phyloP scores from a whole-genome alignment of 139 green algal genomes.

The Volvox africanus region DNA sequence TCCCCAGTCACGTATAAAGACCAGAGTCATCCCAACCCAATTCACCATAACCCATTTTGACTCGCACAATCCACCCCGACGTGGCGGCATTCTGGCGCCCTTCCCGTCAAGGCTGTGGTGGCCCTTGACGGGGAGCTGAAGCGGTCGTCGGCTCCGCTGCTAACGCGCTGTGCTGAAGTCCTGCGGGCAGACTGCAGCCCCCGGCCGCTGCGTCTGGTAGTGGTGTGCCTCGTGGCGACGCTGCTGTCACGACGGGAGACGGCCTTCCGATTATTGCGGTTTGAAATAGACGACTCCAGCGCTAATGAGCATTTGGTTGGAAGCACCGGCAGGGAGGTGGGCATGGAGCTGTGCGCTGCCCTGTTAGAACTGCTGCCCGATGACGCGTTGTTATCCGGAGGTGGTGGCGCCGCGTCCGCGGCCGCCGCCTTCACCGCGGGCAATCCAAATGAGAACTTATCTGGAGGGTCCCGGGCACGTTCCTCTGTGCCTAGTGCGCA shows the following conservation, averaged over 20 bases:
- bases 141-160: background rate
- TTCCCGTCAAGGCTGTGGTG: background rate
- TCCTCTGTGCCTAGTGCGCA: no score
- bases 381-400: conserved; percentile 4
- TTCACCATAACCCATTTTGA: no score
- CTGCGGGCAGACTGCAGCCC: background rate
- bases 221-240: conserved; percentile 49
- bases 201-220: conserved; percentile 1
- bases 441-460: no score
- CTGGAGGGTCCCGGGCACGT: no score
- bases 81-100: no score
- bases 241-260: conserved; percentile 46
- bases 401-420: no score
- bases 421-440: background rate
- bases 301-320: conserved; percentile 37
- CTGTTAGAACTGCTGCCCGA: conserved; percentile 46
- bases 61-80: no score
- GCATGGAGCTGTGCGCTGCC: conserved; percentile 48
- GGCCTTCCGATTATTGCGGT: conserved; percentile 31
- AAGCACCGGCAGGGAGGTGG: conserved; percentile 44
- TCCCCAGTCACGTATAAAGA: no score
- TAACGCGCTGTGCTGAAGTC: conserved; percentile 46
- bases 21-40: no score
- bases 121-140: background rate
- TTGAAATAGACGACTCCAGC: background rate